Evolutionary conservation across 1,284 basidiomycete genomes (phyloP), one percentile per base, ranked within the genome.

Genomic region (Mrakiaceae sp.): DNA sequence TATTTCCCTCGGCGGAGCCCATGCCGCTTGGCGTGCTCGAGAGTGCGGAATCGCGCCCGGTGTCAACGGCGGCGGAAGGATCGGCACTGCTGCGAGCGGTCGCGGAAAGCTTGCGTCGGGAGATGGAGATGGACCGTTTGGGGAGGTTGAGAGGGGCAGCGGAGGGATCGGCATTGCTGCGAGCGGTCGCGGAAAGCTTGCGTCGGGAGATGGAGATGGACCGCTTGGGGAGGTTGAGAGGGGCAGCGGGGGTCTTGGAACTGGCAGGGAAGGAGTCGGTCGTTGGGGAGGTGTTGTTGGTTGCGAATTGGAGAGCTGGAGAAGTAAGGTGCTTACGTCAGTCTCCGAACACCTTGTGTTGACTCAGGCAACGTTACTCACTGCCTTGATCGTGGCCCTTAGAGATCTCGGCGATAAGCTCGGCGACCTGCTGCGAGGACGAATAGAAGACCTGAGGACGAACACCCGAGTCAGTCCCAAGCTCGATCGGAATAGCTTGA

Each of bases 351-450:
- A 9, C 1, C 9, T 49, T 14, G 9, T 2, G 48, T 9, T 49
- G 48, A 14, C 8, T 49, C 9, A 14, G 8, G 14, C 8, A 2
- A 8, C 8, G 48, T 9, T 9, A 49, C 8, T 9, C 14, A 49
- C 8, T 40, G 3, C 47, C 48, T 11, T 40, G 11, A 40, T 50
- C 58, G 27, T 60, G 57, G 4, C 46, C 47, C 16, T 53, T 42
- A 12, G 58, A 60, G 46, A 64, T 64, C 52, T 64, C 63, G 58
- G 46, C 40, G 52, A 64, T 64, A 12, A 64, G 58, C 46, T 64
- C 63, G 42, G 63, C 63, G 40, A 64, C 63, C 5, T 57, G 55
- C 42, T 64, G 59, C 0, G 57, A 60, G 39, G 63, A 54, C 14
- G 57, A 59, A 52, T 64, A 64, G 46, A 64, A 64, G 44, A 64